phyloP scores from a whole-genome alignment of 352 stramenopile genomes.

The Phytophthora parvispora region DNA sequence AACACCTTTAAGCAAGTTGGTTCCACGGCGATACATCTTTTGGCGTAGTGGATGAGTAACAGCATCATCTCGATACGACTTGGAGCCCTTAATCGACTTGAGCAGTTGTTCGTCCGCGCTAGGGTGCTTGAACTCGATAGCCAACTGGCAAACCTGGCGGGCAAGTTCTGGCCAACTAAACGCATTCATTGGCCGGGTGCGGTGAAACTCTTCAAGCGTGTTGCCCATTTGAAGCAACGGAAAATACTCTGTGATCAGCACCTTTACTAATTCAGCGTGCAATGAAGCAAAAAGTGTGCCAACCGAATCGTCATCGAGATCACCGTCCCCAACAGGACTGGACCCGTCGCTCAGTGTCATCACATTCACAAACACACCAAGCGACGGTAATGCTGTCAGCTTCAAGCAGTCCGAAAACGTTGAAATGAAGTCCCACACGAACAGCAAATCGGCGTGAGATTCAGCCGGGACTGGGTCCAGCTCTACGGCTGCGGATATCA shows the following conservation, averaged over 20 bases:
- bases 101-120: slow-evolving; percentile 77
- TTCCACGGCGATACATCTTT: slow-evolving; percentile 46
- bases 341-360: slow-evolving; percentile 55
- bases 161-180: slow-evolving; percentile 88
- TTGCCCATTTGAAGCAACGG: slow-evolving; percentile 77
- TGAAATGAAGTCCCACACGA: slow-evolving; percentile 82
- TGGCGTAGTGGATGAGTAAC: slow-evolving; percentile 63
- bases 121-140: slow-evolving; percentile 77
- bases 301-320: slow-evolving; percentile 64
- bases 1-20: slow-evolving; percentile 61
- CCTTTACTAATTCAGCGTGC: slow-evolving; percentile 62
- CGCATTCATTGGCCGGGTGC: slow-evolving; percentile 76
- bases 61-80: slow-evolving; percentile 78
- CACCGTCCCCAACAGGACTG: slow-evolving; percentile 56
- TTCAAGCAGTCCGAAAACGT: slow-evolving; percentile 78
- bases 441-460: slow-evolving; percentile 67
- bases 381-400: slow-evolving; percentile 57
- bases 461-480: slow-evolving; percentile 52
- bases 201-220: slow-evolving; percentile 76
- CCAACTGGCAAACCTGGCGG: slow-evolving; percentile 77
- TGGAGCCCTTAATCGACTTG: slow-evolving; percentile 80
- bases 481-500: slow-evolving; percentile 44
- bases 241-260: slow-evolving; percentile 72
- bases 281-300: slow-evolving; percentile 56
- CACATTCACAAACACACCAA: slow-evolving; percentile 63